Conservation (phyloP, 2,329 filamentous ascomycete genomes). For the Aspergillus vadensis region DNA sequence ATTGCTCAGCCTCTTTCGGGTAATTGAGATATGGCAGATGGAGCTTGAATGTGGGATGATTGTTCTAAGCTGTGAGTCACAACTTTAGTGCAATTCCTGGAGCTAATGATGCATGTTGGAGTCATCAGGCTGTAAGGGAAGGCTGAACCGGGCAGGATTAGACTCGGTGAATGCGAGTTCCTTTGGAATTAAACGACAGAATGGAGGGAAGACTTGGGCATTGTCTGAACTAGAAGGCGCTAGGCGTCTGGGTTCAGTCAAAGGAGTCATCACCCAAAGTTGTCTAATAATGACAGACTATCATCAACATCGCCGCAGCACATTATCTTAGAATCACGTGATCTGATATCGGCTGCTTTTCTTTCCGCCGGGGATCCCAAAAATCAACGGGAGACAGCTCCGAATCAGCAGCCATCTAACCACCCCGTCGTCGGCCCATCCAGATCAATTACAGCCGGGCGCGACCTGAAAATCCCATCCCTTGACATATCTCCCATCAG, state of each 20-base stretch:
- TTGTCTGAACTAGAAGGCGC: no score
- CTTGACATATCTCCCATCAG: not conserved
- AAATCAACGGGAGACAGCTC: constrained; percentile 22
- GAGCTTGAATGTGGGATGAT: not conserved
- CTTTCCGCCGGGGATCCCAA: constrained; percentile 26
- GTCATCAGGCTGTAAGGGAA: not conserved
- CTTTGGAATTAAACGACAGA: not conserved
- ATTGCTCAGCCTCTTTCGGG: not conserved
- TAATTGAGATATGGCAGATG: not conserved
- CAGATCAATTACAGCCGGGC: not conserved
- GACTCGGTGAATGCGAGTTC: not conserved
- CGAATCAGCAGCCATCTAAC: constrained; percentile 9
- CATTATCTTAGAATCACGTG: constrained; percentile 22
- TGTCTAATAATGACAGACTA: not conserved
- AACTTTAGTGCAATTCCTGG: not conserved
- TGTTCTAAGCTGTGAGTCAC: not conserved
- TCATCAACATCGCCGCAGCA: not conserved
- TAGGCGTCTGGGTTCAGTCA: not conserved
- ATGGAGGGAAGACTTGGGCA: not conserved
- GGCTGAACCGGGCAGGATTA: not conserved
- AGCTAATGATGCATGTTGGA: not conserved
- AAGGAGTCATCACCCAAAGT: not conserved
- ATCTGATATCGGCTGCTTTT: constrained; percentile 20
- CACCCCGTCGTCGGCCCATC: constrained; percentile 6
- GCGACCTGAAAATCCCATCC: not conserved